A percentile compares a stretch with the other conserved stretches of the same genome.
phyloP scores from a whole-genome alignment of 352 stramenopile species.

The Plasmopara halstedii region DNA sequence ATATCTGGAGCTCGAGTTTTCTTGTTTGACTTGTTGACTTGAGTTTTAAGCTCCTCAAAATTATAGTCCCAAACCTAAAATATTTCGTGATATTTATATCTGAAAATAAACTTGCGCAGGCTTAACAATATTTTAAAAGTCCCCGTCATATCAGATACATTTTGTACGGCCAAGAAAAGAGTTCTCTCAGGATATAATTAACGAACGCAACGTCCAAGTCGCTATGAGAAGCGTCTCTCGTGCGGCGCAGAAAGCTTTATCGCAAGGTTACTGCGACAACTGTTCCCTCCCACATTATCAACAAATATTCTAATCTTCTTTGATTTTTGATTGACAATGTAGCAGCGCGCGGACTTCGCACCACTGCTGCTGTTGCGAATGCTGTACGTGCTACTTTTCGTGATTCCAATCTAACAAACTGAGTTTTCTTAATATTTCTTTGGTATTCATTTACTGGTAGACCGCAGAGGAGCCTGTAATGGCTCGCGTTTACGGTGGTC shows the following conservation, averaged over 20 bases:
- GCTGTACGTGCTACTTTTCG: constrained; percentile 13
- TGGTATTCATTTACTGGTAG: constrained; percentile 2
- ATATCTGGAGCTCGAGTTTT: no score
- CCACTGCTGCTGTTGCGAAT: constrained; percentile 30
- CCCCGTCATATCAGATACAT: no score
- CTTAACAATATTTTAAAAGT: no score
- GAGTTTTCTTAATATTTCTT: not conserved
- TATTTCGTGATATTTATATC: no score
- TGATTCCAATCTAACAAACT: not conserved
- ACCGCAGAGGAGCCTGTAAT: constrained; percentile 45
- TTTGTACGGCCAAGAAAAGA: not conserved
- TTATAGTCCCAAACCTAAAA: no score
- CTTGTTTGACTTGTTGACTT: no score
- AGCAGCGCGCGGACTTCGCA: constrained; percentile 30
- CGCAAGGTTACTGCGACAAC: not conserved
- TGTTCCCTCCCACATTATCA: not conserved
- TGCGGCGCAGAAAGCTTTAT: not conserved
- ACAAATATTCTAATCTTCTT: not conserved
- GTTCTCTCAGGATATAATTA: no score
- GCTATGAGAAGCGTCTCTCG: not conserved
- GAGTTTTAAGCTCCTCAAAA: no score
- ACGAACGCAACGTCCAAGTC: no score
- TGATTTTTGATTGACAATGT: not conserved
- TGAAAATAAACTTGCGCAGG: no score
- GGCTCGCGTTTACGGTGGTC: constrained; percentile 88